Conservation (phyloP, 257 asterid genomes). For the Nicotiana knightiana region DNA sequence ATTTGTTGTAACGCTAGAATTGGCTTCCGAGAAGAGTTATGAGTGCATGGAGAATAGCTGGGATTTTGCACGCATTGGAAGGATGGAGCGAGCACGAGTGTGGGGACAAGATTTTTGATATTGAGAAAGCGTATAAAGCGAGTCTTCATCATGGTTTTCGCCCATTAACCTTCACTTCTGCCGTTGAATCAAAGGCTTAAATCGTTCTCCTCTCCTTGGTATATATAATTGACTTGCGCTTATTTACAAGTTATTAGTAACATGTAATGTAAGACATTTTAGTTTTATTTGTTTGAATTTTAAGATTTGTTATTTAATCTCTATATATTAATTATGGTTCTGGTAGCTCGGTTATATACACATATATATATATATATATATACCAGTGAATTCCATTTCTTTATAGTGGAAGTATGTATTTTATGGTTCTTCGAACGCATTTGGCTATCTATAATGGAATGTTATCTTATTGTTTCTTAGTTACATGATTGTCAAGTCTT, state of each 20-base stretch:
- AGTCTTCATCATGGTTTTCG: conserved; percentile 33
- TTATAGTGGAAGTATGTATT: no score
- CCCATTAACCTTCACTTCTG: neutral
- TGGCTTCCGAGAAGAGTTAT: conserved; percentile 38
- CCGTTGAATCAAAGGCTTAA: conserved; percentile 1
- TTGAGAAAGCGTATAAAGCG: conserved; percentile 26
- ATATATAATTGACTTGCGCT: neutral
- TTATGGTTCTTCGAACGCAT: no score
- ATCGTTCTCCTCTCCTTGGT: neutral
- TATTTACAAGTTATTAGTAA: neutral
- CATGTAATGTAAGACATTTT: neutral
- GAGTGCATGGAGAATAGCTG: conserved; percentile 37
- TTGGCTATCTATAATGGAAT: no score
- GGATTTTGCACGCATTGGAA: conserved; percentile 30
- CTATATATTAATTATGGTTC: neutral
- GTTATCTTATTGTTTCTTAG: no score
- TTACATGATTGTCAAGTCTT: no score
- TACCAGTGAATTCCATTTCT: no score
- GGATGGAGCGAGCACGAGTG: conserved; percentile 28
- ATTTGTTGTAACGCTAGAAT: conserved; percentile 16
- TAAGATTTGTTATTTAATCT: neutral
- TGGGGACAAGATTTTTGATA: conserved; percentile 17
- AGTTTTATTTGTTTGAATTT: neutral
- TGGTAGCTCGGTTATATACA: neutral
- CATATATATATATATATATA: no score